A percentile compares a stretch with the other conserved stretches of the same genome.
phyloP scores from a whole-genome alignment of 148 eudicot species.

The Dianthus caryophyllus region DNA sequence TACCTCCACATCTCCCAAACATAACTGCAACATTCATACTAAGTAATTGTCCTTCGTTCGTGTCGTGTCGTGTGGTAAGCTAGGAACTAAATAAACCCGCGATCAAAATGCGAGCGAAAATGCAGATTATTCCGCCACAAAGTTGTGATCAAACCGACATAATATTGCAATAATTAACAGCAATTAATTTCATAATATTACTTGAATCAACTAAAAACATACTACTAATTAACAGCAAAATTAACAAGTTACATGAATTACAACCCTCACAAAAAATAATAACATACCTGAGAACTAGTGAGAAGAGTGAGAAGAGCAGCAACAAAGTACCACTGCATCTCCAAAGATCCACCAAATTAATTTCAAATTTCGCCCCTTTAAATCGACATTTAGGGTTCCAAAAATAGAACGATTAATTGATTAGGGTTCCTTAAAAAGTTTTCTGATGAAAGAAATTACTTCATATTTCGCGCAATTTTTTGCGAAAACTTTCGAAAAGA shows the following conservation, averaged over 20 bases:
- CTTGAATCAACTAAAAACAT: background rate
- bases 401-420: background rate
- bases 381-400: background rate
- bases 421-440: background rate
- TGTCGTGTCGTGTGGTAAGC: too few species aligned
- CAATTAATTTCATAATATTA: background rate
- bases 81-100: background rate
- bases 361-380: background rate
- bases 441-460: background rate
- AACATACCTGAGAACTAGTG: conserved; percentile 71
- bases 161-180: background rate
- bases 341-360: conserved; percentile 1
- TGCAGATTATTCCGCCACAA: background rate
- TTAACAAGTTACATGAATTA: background rate
- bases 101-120: background rate
- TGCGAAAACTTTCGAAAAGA: background rate
- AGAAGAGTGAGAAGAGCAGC: conserved; percentile 72
- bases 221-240: background rate
- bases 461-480: background rate
- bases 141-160: background rate
- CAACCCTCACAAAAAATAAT: background rate
- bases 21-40: too few species aligned
- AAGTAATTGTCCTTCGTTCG: background rate
- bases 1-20: too few species aligned
- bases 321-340: conserved; percentile 79